Evolutionary conservation across 306 rosid species (phyloP), one percentile per base, ranked within the genome.

Genomic region (Corylus avellana): DNA sequence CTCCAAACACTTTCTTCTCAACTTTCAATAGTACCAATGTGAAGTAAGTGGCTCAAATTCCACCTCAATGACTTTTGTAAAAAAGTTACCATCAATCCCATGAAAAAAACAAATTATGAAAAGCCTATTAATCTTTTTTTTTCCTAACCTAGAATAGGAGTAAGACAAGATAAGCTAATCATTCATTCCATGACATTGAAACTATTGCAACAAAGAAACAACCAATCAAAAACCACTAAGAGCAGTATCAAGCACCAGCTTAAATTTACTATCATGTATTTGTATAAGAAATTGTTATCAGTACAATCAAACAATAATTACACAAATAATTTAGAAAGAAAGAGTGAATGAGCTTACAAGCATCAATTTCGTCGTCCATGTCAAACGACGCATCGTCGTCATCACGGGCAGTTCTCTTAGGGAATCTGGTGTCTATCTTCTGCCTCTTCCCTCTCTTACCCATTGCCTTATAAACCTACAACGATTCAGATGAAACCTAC

Each of bases 351-450:
- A 59, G 83, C 81, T 81, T 87, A 95, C 98, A 95, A 22, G 91
- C 86, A 84, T 95, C 98, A 70, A 95, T 88, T 73, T 92, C 97
- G 67, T 95, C 97, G 74, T 92, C 94, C 92, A 95, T 91, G 70
- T 87, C 93, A 39, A 87, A 86, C 13, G 76, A 58, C 4, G 81
- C 59, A 58, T 78, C 78, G 7, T 39, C 75, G 56, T 71, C 66
- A 12, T 73, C 59, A 0, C 49, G 75, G 18, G 82, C 54, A 57
- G 79, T 86, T 42, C 64, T 82, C 81, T 84, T 87, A 10, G 83
- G 20, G 29, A 72, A 82, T 79, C 50, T 78, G 37, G n/a, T 73
- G 4, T 77, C 86, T 75, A 75, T 86, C 27, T 70, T 87, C 82
- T 84, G 87, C 27, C 73, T 87, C 67, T 84, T 85, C 58, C 88